These are phyloP conservation scores for Lachnellula subtilissima DNA, from an alignment of 2,329 filamentous ascomycete genomes.

Conservation along the genomic window DNA sequence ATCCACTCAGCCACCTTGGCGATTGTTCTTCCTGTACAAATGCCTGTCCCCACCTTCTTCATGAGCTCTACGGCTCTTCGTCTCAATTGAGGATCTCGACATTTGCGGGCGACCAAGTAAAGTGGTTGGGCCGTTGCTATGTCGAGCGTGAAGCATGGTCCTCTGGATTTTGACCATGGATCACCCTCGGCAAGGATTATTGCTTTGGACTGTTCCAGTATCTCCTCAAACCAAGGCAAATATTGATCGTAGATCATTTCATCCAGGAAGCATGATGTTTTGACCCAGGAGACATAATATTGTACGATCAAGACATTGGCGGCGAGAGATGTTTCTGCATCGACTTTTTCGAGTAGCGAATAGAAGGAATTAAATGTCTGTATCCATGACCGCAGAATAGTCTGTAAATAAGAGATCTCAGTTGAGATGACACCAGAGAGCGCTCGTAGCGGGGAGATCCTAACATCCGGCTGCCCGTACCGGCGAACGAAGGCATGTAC, in stretches of 20 bases:
- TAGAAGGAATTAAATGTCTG: not conserved
- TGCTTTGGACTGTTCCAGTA: not conserved
- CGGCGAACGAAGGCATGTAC: slow-evolving; percentile 1
- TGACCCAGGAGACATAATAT: slow-evolving; percentile 2
- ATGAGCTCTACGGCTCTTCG: slow-evolving; percentile 3
- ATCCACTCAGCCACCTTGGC: slow-evolving; percentile 5
- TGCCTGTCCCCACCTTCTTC: slow-evolving; percentile 4
- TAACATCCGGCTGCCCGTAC: not conserved
- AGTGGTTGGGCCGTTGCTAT: slow-evolving; percentile 4
- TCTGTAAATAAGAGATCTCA: not conserved
- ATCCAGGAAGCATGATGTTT: not conserved
- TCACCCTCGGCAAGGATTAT: not conserved
- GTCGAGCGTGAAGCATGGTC: slow-evolving; percentile 6
- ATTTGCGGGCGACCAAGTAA: slow-evolving; percentile 5
- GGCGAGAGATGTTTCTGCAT: not conserved
- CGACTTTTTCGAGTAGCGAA: not conserved
- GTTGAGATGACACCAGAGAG: not conserved
- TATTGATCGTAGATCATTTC: slow-evolving; percentile 9
- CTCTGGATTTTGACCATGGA: not conserved
- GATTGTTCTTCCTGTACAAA: slow-evolving; percentile 3
- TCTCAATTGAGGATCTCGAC: slow-evolving; percentile 4
- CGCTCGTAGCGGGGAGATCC: not conserved
- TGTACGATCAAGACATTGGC: not conserved
- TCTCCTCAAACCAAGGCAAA: not conserved
- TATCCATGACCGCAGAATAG: not conserved